Conservation (phyloP, 176 grass and related monocot genomes). For the Urochloa ruziziensis region DNA sequence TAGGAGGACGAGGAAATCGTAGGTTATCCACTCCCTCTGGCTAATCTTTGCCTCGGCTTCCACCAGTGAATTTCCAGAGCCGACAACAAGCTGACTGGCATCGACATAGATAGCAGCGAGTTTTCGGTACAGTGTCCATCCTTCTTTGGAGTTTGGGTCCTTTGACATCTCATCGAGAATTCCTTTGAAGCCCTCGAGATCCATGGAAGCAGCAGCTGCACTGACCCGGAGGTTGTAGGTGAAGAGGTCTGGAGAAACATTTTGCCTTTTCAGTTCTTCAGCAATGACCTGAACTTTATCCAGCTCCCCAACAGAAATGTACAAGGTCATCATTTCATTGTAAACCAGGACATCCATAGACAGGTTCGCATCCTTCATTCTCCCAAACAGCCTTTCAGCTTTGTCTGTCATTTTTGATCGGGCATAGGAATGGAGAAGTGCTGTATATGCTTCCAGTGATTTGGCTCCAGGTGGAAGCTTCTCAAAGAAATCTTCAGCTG, state of each 20-base stretch:
- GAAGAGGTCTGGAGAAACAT: conserved; percentile 63
- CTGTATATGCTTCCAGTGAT: conserved; percentile 67
- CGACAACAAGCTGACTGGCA: conserved; percentile 49
- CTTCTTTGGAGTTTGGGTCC: conserved; percentile 60
- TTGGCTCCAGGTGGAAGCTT: conserved; percentile 58
- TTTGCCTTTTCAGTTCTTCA: conserved; percentile 54
- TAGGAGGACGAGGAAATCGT: conserved; percentile 69
- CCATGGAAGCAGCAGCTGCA: conserved; percentile 50
- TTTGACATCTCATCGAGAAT: conserved; percentile 70
- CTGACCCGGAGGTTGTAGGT: conserved; percentile 87
- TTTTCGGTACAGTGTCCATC: conserved; percentile 62
- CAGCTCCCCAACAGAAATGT: conserved; percentile 68
- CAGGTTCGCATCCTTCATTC: conserved; percentile 58
- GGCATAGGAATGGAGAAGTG: conserved; percentile 83
- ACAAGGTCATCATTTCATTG: conserved; percentile 90
- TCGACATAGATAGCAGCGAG: conserved; percentile 46
- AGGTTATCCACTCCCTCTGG: conserved; percentile 77
- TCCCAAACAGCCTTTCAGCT: conserved; percentile 65
- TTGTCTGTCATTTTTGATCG: conserved; percentile 68
- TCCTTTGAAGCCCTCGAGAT: conserved; percentile 48
- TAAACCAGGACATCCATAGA: conserved; percentile 47
- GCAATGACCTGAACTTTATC: conserved; percentile 53
- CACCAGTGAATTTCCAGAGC: conserved; percentile 35
- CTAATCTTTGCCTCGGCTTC: conserved; percentile 64
- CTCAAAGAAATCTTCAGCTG: conserved; percentile 84